Evolutionary conservation across 2,329 filamentous ascomycete genomes (phyloP).

Genomic region (Penicillium sp.): DNA sequence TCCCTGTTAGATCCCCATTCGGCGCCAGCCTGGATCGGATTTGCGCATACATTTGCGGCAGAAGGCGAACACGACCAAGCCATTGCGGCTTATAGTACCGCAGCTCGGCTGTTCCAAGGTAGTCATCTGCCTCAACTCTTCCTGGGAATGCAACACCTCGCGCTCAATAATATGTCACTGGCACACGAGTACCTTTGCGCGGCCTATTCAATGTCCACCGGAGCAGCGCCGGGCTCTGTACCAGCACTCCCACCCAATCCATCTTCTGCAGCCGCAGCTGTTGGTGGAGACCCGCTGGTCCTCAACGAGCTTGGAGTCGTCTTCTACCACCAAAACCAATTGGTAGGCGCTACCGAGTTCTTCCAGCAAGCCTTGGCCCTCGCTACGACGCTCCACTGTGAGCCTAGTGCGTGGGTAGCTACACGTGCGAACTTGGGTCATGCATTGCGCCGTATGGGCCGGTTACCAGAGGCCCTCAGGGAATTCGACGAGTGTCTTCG

Average conservation of each 20-base stretch:
- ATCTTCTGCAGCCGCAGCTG: conserved; percentile 17
- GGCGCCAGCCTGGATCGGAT: conserved; percentile 96
- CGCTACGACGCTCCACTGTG: conserved; percentile 77
- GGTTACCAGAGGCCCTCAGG: conserved; percentile 70
- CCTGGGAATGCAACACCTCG: conserved; percentile 96
- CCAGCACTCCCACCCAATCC: conserved; percentile 27
- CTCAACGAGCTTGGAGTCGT: conserved; percentile 96
- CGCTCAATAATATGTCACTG: conserved; percentile 89
- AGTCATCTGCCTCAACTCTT: conserved; percentile 96
- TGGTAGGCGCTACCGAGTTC: conserved; percentile 72
- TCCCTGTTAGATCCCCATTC: conserved; percentile 98
- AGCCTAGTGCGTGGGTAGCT: conserved; percentile 78
- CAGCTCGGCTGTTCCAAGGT: conserved; percentile 91
- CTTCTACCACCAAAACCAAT: conserved; percentile 86
- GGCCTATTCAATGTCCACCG: conserved; percentile 66
- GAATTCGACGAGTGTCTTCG: conserved; percentile 88
- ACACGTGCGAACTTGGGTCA: conserved; percentile 89
- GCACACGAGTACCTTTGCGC: conserved; percentile 94
- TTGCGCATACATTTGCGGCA: conserved; percentile 95
- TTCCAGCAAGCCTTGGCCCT: conserved; percentile 78
- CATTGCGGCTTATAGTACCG: conserved; percentile 95
- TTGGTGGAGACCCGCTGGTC: conserved; percentile 72
- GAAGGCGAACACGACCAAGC: conserved; percentile 98
- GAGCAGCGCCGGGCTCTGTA: conserved; percentile 34
- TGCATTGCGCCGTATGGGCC: conserved; percentile 72